Base-by-base conservation (phyloP, 1,284 basidiomycete genomes). In the Rhodofomes roseus region DNA sequence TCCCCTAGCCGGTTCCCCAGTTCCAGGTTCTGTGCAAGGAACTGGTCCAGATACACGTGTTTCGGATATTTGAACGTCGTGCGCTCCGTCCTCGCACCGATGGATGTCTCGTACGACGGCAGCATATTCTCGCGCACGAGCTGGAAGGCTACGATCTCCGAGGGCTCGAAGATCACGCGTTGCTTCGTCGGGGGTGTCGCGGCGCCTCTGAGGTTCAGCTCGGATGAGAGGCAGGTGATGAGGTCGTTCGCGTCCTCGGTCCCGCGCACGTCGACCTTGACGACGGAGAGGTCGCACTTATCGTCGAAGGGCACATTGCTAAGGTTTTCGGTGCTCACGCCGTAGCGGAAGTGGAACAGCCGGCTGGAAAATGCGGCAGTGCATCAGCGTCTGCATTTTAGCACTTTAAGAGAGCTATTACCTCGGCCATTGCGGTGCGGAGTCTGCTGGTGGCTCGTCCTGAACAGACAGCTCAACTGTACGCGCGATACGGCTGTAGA, bases 41-140 rank as follows among this genome's bases (percentile, higher is more conserved):
- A 92, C 60, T 84, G 82, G 68, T 92, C 90, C 55, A 92, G 74
- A 67, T 83, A 90, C 44, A 92, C 75, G 36, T 76, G 74, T 62
- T 80, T 81, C 2, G 90, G 89, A 63, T 82, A 92, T 23, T 70
- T 71, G 64, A 91, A 86, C 2, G 76, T 75, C 58, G 82, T 79
- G 8, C 74, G 71, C 18, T 79, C 75, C 4, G 61, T 54, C 57
- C 71, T 76, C 9, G 69, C 60, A 1, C 73, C 61, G 11, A 60
- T 18, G 43, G 40, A 22, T 52, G 55, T 11, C 8, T 65, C 63
- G 55, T 71, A 71, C 31, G 70, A 60, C 5, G 72, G 71, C 4
- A 68, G 68, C 29, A 57, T 54, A 25, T 65, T 62, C 23, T 71
- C 63, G 48, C 75, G 76, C 23, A 70, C 51, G 22, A 89, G 75